Percentiles rank a stretch among this genome's conserved stretches.
Conservation (phyloP, 805 yeast genomes). For the Ogataea haglerorum region DNA sequence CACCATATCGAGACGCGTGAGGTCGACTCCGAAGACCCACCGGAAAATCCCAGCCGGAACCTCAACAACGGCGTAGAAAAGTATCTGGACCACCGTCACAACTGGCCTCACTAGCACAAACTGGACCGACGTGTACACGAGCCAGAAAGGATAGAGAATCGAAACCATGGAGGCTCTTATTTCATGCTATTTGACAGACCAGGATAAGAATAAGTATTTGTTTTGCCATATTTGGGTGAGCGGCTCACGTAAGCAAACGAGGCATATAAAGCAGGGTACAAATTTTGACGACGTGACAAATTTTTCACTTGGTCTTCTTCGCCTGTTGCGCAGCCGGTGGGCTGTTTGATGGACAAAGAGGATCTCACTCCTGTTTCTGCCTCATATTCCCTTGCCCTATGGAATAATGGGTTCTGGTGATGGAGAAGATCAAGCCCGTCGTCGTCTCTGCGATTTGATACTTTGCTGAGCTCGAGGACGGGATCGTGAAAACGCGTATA, state of each 20-base stretch:
- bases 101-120: conserved; percentile 4
- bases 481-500: conserved; percentile 25
- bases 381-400: conserved; percentile 29
- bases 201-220: conserved; percentile 1
- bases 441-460: conserved; percentile 25
- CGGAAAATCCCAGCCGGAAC: conserved; percentile 2
- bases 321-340: conserved; percentile 4
- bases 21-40: conserved; percentile 14
- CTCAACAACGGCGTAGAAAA: conserved; percentile 2
- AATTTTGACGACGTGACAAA: background rate
- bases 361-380: conserved; percentile 30
- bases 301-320: background rate
- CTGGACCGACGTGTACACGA: background rate
- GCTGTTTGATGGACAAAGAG: conserved; percentile 1
- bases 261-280: background rate
- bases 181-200: background rate
- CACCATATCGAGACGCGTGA: conserved; percentile 1
- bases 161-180: background rate
- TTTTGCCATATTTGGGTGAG: background rate
- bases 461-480: conserved; percentile 20
- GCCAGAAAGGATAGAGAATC: conserved; percentile 7
- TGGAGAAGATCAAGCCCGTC: conserved; percentile 32
- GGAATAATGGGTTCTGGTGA: conserved; percentile 33
- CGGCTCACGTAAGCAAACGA: background rate
- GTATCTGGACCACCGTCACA: background rate